Evolutionary conservation across 371 early-diverging fungal species (phyloP).

Genomic region (Circinella umbellata): DNA sequence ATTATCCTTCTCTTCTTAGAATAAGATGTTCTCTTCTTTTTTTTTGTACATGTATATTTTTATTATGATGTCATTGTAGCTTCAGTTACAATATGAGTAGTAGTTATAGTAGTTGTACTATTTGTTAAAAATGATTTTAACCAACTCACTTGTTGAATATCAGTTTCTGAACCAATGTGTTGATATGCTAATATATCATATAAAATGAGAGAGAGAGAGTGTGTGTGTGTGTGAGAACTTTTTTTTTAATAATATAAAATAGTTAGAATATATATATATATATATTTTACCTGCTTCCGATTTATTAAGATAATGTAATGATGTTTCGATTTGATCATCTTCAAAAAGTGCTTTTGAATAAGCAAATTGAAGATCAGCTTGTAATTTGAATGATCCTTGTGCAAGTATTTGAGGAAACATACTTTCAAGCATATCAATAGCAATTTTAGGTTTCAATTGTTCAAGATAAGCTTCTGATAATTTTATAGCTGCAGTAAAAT

Average conservation of each 20-base stretch:
- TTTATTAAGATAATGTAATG: conserved; percentile 14
- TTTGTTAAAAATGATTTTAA: conserved; percentile 1
- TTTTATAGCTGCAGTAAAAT: conserved; percentile 23
- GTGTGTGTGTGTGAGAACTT: not conserved
- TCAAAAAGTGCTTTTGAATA: conserved; percentile 18
- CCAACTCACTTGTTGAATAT: conserved; percentile 1
- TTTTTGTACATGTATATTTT: conserved; percentile 6
- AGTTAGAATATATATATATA: no score
- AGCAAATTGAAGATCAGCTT: conserved; percentile 24
- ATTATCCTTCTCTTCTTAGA: not conserved
- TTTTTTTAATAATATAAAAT: no score
- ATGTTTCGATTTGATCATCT: not conserved
- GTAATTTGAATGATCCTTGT: conserved; percentile 20
- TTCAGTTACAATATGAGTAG: no score
- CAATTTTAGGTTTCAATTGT: not conserved
- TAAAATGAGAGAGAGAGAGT: not conserved
- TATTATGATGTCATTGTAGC: not conserved
- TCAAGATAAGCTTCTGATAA: conserved; percentile 22
- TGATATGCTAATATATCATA: not conserved
- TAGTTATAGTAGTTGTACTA: not conserved
- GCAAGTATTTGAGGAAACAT: conserved; percentile 18
- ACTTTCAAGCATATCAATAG: conserved; percentile 13
- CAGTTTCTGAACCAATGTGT: not conserved
- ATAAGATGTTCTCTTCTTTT: not conserved
- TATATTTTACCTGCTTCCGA: conserved; percentile 13